Percentiles rank a stretch among this genome's conserved stretches.
Conservation (phyloP, 441 rosid genomes). For the Gossypium schwendimanii region DNA sequence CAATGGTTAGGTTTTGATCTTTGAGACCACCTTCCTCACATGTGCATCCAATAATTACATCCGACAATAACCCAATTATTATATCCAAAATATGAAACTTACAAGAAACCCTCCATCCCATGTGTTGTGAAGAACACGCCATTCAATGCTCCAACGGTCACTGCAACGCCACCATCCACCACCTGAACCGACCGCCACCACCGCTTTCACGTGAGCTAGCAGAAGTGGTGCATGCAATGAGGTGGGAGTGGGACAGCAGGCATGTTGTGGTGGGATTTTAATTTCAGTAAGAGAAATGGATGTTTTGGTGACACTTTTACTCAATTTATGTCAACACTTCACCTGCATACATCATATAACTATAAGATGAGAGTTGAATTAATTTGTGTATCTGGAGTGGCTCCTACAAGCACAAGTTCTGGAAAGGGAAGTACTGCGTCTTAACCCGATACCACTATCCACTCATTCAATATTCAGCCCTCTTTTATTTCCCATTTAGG, state of each 20-base stretch:
- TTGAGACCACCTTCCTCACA: background rate
- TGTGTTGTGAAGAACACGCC: constrained; percentile 11
- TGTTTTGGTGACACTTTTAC: no score
- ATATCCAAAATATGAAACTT: background rate
- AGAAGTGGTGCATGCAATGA: no score
- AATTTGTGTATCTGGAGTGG: no score
- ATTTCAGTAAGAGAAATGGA: background rate
- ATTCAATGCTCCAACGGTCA: constrained; percentile 30
- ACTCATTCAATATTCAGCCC: no score
- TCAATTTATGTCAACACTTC: background rate
- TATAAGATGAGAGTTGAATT: no score
- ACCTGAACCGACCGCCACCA: constrained; percentile 20
- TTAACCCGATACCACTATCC: no score
- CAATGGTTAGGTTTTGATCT: background rate
- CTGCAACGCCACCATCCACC: constrained; percentile 18
- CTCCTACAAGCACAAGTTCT: no score
- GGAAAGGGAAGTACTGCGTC: no score
- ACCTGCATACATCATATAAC: no score
- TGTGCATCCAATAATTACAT: background rate
- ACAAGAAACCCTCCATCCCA: background rate
- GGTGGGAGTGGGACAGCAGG: no score
- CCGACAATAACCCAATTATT: background rate
- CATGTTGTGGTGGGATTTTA: no score
- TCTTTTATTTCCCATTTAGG: no score
- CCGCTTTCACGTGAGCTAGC: background rate